These are phyloP conservation scores for Cladobotryum protrusum DNA, from an alignment of 2,329 filamentous ascomycete genomes.

Conservation along the genomic window DNA sequence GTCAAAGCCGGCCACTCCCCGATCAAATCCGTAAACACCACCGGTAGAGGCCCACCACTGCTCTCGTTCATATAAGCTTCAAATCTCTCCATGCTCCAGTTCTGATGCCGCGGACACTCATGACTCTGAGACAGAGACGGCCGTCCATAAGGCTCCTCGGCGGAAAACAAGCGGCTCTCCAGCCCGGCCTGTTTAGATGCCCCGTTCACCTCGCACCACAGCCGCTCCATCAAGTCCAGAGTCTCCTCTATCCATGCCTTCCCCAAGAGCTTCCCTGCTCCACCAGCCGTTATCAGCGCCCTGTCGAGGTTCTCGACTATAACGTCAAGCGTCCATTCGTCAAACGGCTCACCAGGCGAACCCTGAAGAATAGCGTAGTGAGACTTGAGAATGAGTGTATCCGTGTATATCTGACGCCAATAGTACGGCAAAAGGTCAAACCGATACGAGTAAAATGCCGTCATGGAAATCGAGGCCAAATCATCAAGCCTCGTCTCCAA, in stretches of 20 bases:
- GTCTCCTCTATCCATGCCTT: slow-evolving; percentile 45
- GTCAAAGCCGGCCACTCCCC: slow-evolving; percentile 69
- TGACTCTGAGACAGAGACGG: slow-evolving; percentile 19
- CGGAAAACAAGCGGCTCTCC: slow-evolving; percentile 21
- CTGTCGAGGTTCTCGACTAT: slow-evolving; percentile 66
- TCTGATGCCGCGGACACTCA: slow-evolving; percentile 24
- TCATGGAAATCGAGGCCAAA: slow-evolving; percentile 52
- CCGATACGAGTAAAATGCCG: slow-evolving; percentile 63
- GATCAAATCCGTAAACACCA: slow-evolving; percentile 63
- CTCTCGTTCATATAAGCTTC: slow-evolving; percentile 51
- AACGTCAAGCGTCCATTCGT: slow-evolving; percentile 36
- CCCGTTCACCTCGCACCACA: slow-evolving; percentile 14
- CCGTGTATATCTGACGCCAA: slow-evolving; percentile 68
- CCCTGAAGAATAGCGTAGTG: slow-evolving; percentile 27
- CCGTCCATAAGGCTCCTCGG: slow-evolving; percentile 23
- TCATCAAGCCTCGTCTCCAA: slow-evolving; percentile 45
- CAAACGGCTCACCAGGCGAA: slow-evolving; percentile 1
- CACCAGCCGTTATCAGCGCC: slow-evolving; percentile 69
- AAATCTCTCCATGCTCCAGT: slow-evolving; percentile 53
- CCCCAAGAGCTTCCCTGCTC: slow-evolving; percentile 46
- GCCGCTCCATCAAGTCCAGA: slow-evolving; percentile 36
- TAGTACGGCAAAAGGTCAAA: slow-evolving; percentile 59
- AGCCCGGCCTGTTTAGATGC: slow-evolving; percentile 14
- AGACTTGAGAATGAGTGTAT: slow-evolving; percentile 61
- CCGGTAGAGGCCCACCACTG: slow-evolving; percentile 43